A percentile compares a stretch with the other conserved stretches of the same genome.
phyloP scores from a whole-genome alignment of 352 stramenopile genomes.

The Pythium sp. region DNA sequence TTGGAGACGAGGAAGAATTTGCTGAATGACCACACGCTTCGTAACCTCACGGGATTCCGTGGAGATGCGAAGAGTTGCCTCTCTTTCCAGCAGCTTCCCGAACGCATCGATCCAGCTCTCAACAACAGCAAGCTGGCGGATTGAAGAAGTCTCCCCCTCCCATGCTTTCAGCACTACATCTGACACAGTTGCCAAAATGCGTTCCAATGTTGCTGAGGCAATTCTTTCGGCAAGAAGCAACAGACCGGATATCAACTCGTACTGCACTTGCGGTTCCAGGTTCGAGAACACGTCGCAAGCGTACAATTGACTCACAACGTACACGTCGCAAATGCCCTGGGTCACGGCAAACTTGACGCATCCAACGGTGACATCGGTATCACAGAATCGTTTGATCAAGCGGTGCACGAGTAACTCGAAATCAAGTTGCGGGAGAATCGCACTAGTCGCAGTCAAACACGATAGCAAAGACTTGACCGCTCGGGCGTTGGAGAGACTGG shows the following conservation, averaged over 20 bases:
- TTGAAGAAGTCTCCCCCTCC: background rate
- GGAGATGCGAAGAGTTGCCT: background rate
- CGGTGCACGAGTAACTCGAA: constrained; percentile 15
- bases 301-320: constrained; percentile 25
- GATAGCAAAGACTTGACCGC: constrained; percentile 14
- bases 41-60: constrained; percentile 12
- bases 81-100: constrained; percentile 1
- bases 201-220: background rate
- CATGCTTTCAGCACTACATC: constrained; percentile 2
- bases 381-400: constrained; percentile 13
- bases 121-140: background rate
- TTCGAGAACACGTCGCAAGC: constrained; percentile 2
- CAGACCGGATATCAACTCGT: constrained; percentile 5
- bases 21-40: constrained; percentile 4
- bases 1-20: constrained; percentile 10
- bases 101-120: constrained; percentile 14
- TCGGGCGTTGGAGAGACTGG: background rate
- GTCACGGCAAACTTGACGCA: constrained; percentile 36
- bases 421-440: constrained; percentile 12
- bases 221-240: constrained; percentile 5
- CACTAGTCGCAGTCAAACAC: constrained; percentile 9
- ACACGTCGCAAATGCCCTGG: constrained; percentile 35
- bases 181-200: background rate
- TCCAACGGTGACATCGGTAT: constrained; percentile 19
- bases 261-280: constrained; percentile 5